Evolutionary conservation across 2,329 filamentous ascomycete genomes (phyloP).

Genomic region (Metarhizium rileyi): DNA sequence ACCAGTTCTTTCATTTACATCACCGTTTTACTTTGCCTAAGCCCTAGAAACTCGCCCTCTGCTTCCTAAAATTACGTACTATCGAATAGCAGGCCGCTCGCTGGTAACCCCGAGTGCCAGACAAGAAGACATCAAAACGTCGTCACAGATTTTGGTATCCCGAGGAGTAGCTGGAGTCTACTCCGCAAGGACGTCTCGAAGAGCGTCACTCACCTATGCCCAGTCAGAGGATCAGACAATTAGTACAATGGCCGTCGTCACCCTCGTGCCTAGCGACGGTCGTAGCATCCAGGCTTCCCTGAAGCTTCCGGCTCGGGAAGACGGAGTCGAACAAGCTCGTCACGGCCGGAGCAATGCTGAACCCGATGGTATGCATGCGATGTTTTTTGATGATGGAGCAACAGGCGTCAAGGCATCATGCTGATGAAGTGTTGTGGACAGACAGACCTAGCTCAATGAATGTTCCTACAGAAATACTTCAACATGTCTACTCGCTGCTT

Average conservation of each 20-base stretch:
- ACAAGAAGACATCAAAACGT: slow-evolving; percentile 13
- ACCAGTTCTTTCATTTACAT: neutral
- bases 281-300: slow-evolving; percentile 9
- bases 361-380: neutral
- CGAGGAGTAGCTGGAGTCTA: slow-evolving; percentile 15
- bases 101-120: neutral
- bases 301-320: slow-evolving; percentile 7
- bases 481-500: slow-evolving; percentile 25
- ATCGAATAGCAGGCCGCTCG: neutral
- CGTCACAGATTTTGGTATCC: slow-evolving; percentile 19
- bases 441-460: slow-evolving; percentile 15
- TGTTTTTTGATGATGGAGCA: no score
- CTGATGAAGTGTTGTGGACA: slow-evolving; percentile 1
- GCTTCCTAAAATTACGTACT: neutral
- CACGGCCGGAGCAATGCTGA: neutral
- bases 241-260: slow-evolving; percentile 10
- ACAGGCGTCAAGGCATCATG: neutral
- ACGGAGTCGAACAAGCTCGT: slow-evolving; percentile 6
- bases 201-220: slow-evolving; percentile 4
- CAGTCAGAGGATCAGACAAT: slow-evolving; percentile 1
- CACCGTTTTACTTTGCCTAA: neutral
- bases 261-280: slow-evolving; percentile 10
- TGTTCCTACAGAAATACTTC: slow-evolving; percentile 26
- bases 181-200: slow-evolving; percentile 7
- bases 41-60: neutral